Base-by-base conservation (phyloP, 176 grass and related monocot genomes). In the Eremochloa ophiuroides region DNA sequence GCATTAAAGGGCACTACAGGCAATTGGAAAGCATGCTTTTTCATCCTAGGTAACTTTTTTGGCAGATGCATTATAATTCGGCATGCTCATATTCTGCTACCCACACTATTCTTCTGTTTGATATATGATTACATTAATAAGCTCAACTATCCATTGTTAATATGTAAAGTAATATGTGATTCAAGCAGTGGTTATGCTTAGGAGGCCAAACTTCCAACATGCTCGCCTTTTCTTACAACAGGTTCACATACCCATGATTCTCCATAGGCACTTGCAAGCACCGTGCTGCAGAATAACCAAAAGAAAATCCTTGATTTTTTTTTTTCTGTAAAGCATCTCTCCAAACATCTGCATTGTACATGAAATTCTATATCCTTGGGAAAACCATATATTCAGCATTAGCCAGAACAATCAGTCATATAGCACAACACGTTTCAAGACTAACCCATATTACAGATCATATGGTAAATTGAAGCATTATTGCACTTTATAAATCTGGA, bases 21-120 rank as follows among this genome's bases (percentile, higher is more conserved):
- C 51, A 85, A 91, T 75, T 91, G 92, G 92, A 85, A 77, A 76
- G 86, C 92, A 30, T 72, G 69, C 14, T 72, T 72, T 48, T 72
- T 29, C 27, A 94, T 94, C 73, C 76, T 91, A 83, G 92, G 92
- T 87, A 84, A 2, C 13, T 71, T 74, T 66, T 42, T 42, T 44
- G 27, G 6, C 38, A 42, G 62, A 66, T 55, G 60, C 30, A 74
- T 69, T 27, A 16, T 28, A 62, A 62, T 16, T 62, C 30, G 60
- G 60, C 60, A 29, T 62, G 11, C 5, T 16, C 4, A 30, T 42
- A 43, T 33, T 78, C 16, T 48, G 40, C 7, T 78, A 34, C 18
- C 17, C 22, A 46, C 34, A 18, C 15, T 23, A 62, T 34, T 25
- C 27, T 10, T 29, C 33, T 37, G 2, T 70, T 39, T 80, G 4